Conservation (phyloP, 2,329 filamentous ascomycete genomes). For the Endoconidiophora polonica region DNA sequence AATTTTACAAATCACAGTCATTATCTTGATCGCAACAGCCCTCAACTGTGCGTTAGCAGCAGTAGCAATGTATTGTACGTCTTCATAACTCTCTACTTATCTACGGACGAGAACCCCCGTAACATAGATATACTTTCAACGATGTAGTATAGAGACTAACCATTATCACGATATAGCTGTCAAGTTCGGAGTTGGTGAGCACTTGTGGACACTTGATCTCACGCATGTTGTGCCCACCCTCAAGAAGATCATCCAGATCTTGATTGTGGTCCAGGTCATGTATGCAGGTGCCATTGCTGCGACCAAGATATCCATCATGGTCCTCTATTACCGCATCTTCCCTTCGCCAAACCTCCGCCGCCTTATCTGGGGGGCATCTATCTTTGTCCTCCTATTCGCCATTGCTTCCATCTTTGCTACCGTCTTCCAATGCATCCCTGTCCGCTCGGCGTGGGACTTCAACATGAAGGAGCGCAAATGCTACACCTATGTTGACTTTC, state of each 20-base stretch:
- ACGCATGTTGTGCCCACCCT: slow-evolving; percentile 4
- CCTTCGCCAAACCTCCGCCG: slow-evolving; percentile 16
- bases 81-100: background rate
- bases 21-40: slow-evolving; percentile 5
- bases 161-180: background rate
- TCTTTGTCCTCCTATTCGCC: slow-evolving; percentile 14
- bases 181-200: slow-evolving; percentile 9
- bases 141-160: slow-evolving; percentile 2
- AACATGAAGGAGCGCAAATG: slow-evolving; percentile 14
- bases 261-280: slow-evolving; percentile 18
- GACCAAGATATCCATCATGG: slow-evolving; percentile 21
- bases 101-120: background rate
- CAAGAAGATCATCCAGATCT: slow-evolving; percentile 14
- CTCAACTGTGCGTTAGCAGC: slow-evolving; percentile 2
- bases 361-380: slow-evolving; percentile 17
- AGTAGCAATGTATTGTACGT: slow-evolving; percentile 5
- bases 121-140: background rate
- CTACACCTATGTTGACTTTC: slow-evolving; percentile 17
- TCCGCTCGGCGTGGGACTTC: slow-evolving; percentile 18
- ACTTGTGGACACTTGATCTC: slow-evolving; percentile 6
- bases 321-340: slow-evolving; percentile 22
- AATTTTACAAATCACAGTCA: background rate
- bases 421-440: slow-evolving; percentile 18
- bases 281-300: slow-evolving; percentile 21
- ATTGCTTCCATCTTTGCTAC: slow-evolving; percentile 18